phyloP scores from a whole-genome alignment of 306 rosid genomes.

The Ochetophila trinervis region DNA sequence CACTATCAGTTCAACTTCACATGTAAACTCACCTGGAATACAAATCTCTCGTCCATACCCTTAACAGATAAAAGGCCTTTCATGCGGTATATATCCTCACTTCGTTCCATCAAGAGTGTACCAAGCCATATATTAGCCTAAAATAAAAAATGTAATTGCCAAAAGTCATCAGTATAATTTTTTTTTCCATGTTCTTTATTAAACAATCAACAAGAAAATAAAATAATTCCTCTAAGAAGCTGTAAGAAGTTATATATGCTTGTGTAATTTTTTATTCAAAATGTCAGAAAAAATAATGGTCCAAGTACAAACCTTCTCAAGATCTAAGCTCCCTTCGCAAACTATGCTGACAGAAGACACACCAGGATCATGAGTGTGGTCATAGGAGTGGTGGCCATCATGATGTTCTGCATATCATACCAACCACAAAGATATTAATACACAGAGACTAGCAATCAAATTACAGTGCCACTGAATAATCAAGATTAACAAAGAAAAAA shows the following conservation, averaged over 20 bases:
- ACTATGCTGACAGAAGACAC: constrained; percentile 91
- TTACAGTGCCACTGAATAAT: too few relatives aligned
- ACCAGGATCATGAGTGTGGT: constrained; percentile 91
- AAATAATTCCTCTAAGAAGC: constrained; percentile 1
- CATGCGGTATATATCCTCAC: constrained; percentile 95
- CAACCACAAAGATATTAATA: constrained; percentile 19
- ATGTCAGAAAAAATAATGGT: neutral
- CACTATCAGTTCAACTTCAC: neutral
- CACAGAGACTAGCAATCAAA: neutral
- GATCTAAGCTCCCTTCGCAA: constrained; percentile 96
- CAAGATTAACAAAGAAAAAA: too few relatives aligned
- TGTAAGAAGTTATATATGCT: constrained; percentile 18
- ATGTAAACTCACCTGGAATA: constrained; percentile 67
- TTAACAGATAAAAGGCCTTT: constrained; percentile 85
- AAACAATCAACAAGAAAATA: constrained; percentile 12
- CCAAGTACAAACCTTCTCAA: constrained; percentile 66
- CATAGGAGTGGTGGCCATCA: constrained; percentile 66
- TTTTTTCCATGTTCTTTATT: neutral
- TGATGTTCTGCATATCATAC: constrained; percentile 56
- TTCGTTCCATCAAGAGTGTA: constrained; percentile 69
- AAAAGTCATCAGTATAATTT: constrained; percentile 11
- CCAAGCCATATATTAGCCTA: constrained; percentile 99
- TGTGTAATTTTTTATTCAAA: neutral
- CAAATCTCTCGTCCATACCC: constrained; percentile 95
- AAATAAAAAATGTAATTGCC: constrained; percentile 6